These are phyloP conservation scores for Beauveria sp. DNA, from an alignment of 2,329 filamentous ascomycete species.

Conservation along the genomic window DNA sequence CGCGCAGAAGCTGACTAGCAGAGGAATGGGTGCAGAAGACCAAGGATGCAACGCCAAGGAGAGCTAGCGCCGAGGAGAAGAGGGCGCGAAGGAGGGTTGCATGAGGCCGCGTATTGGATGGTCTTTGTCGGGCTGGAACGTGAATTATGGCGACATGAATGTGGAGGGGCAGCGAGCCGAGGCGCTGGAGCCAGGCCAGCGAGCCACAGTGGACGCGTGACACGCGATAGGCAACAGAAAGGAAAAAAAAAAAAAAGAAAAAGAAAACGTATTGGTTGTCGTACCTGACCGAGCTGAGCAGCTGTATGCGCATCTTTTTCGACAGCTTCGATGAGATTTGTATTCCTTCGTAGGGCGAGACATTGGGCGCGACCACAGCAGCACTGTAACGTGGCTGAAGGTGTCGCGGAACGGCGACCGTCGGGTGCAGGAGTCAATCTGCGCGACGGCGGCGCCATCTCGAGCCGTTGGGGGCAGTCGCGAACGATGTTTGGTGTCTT, in stretches of 20 bases:
- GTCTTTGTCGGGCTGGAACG: background rate
- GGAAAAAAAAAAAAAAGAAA: slow-evolving; percentile 11
- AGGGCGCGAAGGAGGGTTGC: background rate
- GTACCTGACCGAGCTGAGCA: slow-evolving; percentile 85
- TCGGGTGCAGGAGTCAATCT: slow-evolving; percentile 15
- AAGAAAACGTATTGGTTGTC: slow-evolving; percentile 28
- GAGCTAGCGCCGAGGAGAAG: background rate
- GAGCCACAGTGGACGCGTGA: background rate
- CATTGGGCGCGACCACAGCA: slow-evolving; percentile 82
- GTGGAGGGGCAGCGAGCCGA: background rate
- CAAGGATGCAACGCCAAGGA: background rate
- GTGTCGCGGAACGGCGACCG: slow-evolving; percentile 8
- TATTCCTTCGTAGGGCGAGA: slow-evolving; percentile 73
- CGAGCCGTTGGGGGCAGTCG: background rate
- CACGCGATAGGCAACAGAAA: slow-evolving; percentile 10
- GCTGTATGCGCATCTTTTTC: slow-evolving; percentile 85
- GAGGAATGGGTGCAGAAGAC: background rate
- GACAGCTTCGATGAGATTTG: slow-evolving; percentile 66
- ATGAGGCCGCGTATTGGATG: background rate
- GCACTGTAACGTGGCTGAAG: slow-evolving; percentile 47
- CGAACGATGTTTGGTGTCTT: background rate
- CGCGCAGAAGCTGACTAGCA: background rate
- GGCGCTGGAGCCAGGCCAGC: background rate
- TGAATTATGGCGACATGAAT: slow-evolving; percentile 4
- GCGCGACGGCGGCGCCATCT: slow-evolving; percentile 9